Evolutionary conservation across 2,329 filamentous ascomycete genomes (phyloP), one percentile per base, ranked within the genome.

Genomic region (Chalara sp.): DNA sequence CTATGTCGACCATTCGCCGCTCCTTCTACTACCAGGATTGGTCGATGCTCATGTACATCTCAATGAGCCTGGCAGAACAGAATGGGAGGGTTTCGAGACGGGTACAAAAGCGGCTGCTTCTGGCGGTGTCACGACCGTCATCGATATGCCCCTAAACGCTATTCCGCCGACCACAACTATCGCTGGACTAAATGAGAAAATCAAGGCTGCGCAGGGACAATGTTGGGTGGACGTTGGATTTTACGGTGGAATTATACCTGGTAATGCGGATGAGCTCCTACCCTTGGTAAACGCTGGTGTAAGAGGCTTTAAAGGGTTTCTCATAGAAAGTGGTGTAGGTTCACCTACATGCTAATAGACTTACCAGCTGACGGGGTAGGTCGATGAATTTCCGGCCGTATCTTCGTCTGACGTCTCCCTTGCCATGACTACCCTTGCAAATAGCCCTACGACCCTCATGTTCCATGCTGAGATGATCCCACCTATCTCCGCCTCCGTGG

Each of bases 141-240:
- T 99, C 63, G 93, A 97, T 70, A 99, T 99, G 93, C 93, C 93
- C 33, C 71, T 97, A 55, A 99, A 99, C 70, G 90, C 92, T 46
- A 95, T 99, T 49, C 93, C 93, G 35, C 93, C 93, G 0, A 99
- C 93, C 0, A 97, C 92, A 7, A 97, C 92, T 0, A 77, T 97
- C 3, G 74, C 76, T 13, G 89, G 87, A 6, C 79, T 99, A 59
- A 76, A 86, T 55, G 87, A 89, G 72, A 99, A 99, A 75, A 75
- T 96, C 44, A 79, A 80, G 31, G 93, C 93, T 29, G 89, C 89
- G 40, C 70, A 80, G 54, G 89, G 87, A 33, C 86, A 97, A 71
- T 96, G 92, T 71, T 99, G 92, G 92, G 89, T 97, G 30, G 93
- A 97, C 62, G 91, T 97, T n/a, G 93, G 90, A 32, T 97, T 99